Base-by-base conservation (phyloP, 2,329 filamentous ascomycete genomes). In the Pestalotiopsis sp. region DNA sequence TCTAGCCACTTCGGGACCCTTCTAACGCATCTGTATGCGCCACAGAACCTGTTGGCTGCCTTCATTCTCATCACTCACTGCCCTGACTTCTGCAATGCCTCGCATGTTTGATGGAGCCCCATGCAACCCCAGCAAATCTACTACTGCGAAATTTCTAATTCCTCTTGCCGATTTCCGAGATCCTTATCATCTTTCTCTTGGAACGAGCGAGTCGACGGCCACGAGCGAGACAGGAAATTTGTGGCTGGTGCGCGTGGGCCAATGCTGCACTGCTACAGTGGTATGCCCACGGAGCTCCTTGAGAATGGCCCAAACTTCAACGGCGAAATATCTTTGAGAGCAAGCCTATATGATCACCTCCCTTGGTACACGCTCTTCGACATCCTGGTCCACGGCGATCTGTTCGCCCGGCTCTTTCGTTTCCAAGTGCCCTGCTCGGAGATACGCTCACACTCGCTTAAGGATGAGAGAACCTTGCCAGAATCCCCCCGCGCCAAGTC, bases 401-500 rank as follows among this genome's bases (percentile, higher is more conserved):
- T 39, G 14, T 11, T n/a, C 26, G 38, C 58, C n/a, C n/a, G 26
- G 26, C 35, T 26, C 13, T 14, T 9, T 39, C 20, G 26, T 20
- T 39, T 61, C 30, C 14, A 4, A 6, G 24, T 20, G 24, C 58
- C 17, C 24, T 61, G n/a, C 58, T 35, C 58, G 58, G n/a, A 39
- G 26, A n/a, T 35, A 39, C 17, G 30, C 30, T 17, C 30, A 11
- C 30, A 35, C 26, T 61, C 58, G 58, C 58, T 61, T 61, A 61
- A 38, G 13, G 4, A 13, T 17, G 14, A 38, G 26, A 9, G 14
- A 39, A 11, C 40, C 35, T 38, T 20, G 58, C 30, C 30, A 14
- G 38, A 11, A 20, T 61, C 58, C 26, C 44, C 30, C 58, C 58
- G 58, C 58, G 58, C 58, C 58, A 61, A 61, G 58, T 38, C 58